Conservation (phyloP, 139 green algal genomes). For the Tetradesmus obliquus region DNA sequence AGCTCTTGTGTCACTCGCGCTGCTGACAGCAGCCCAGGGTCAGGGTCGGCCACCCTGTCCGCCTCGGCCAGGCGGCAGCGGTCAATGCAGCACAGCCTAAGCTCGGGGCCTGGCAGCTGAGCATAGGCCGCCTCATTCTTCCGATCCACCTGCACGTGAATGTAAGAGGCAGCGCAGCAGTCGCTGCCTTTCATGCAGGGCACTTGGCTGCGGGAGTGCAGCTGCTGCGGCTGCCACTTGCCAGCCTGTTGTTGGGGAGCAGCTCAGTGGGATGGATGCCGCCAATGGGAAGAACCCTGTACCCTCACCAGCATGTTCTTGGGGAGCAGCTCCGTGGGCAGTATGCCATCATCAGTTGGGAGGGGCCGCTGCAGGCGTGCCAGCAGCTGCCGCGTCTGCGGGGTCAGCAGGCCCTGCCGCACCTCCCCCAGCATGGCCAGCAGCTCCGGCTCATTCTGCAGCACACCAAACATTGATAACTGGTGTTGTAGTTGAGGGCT, state of each 20-base stretch:
- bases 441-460: constrained; percentile 21
- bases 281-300: too few relatives aligned
- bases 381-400: background rate
- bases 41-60: background rate
- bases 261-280: constrained; percentile 12
- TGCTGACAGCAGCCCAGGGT: background rate
- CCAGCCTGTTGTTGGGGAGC: background rate
- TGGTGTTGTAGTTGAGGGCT: too few relatives aligned
- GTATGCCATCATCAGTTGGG: background rate
- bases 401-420: background rate
- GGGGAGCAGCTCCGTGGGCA: too few relatives aligned
- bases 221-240: background rate
- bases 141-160: background rate
- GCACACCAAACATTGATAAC: background rate
- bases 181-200: too few relatives aligned
- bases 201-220: too few relatives aligned
- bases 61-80: background rate
- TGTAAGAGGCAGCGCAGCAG: too few relatives aligned
- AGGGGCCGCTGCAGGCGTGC: background rate
- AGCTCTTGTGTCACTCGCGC: background rate
- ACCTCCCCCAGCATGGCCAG: background rate
- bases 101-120: background rate
- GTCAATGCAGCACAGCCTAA: background rate
- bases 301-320: too few relatives aligned
- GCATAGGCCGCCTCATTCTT: background rate